These are phyloP conservation scores for Sporothrix phasma DNA, from an alignment of 2,329 filamentous ascomycete genomes.

Conservation along the genomic window DNA sequence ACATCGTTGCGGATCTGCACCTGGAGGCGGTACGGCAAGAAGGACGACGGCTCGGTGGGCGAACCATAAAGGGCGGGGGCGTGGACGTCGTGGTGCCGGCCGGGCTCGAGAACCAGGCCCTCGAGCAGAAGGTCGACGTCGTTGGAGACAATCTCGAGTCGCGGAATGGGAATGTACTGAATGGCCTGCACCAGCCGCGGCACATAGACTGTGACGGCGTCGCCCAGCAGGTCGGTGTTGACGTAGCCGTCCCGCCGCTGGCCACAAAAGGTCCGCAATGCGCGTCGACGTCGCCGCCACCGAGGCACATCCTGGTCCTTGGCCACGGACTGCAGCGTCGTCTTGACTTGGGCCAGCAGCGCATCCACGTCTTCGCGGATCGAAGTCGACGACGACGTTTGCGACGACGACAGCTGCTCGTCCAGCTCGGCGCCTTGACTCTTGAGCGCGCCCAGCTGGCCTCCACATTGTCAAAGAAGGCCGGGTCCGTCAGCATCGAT, in stretches of 20 bases:
- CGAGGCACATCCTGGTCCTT: constrained; percentile 62
- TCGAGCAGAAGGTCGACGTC: constrained; percentile 79
- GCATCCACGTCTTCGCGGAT: constrained; percentile 64
- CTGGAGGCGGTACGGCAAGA: constrained; percentile 74
- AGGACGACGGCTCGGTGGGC: constrained; percentile 52
- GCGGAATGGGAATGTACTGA: constrained; percentile 82
- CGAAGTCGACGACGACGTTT: constrained; percentile 24
- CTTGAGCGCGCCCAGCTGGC: constrained; percentile 41
- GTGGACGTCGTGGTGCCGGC: constrained; percentile 57
- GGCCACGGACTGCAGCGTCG: constrained; percentile 57
- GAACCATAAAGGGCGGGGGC: neutral
- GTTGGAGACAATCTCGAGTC: constrained; percentile 77
- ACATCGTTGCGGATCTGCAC: constrained; percentile 79
- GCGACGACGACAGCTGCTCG: neutral
- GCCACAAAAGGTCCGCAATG: constrained; percentile 61
- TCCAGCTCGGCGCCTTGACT: constrained; percentile 34
- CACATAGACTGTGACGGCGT: constrained; percentile 70
- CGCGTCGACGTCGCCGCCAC: constrained; percentile 57
- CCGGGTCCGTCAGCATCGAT: constrained; percentile 72
- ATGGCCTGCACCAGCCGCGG: constrained; percentile 67
- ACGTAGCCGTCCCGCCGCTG: constrained; percentile 54
- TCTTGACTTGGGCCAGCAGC: constrained; percentile 58
- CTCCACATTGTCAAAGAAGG: constrained; percentile 70
- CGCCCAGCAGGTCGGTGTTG: constrained; percentile 50
- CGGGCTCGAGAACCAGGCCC: constrained; percentile 83